These are phyloP conservation scores for Boletus patriciae DNA, from an alignment of 768 basidiomycete genomes.

Conservation along the genomic window DNA sequence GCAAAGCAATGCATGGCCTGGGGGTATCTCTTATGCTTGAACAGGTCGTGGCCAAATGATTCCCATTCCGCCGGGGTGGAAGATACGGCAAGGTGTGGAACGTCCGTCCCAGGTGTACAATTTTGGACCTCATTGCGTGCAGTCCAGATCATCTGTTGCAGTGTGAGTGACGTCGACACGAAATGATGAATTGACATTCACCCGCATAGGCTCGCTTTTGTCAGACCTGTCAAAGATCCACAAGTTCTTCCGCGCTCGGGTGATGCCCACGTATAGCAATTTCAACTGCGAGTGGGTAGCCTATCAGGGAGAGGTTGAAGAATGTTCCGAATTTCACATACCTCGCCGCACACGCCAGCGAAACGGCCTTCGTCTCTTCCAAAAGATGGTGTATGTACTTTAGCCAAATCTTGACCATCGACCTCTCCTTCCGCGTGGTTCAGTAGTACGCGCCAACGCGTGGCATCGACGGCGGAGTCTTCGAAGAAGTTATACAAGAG, in stretches of 20 bases:
- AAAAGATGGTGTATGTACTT: constrained; percentile 44
- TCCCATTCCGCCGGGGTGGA: constrained; percentile 53
- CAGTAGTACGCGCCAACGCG: constrained; percentile 62
- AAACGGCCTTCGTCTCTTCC: constrained; percentile 46
- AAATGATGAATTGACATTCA: constrained; percentile 17
- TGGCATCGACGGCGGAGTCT: constrained; percentile 50
- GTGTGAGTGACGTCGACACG: background rate
- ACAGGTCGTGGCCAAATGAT: constrained; percentile 39
- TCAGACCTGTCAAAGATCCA: constrained; percentile 68
- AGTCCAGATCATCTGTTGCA: constrained; percentile 51
- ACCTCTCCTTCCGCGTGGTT: constrained; percentile 37
- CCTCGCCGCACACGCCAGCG: constrained; percentile 59
- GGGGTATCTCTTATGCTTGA: constrained; percentile 41
- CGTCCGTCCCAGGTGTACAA: constrained; percentile 47
- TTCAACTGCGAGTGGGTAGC: constrained; percentile 47
- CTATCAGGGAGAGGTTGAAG: constrained; percentile 1
- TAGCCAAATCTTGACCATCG: constrained; percentile 9
- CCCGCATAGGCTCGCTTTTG: constrained; percentile 58
- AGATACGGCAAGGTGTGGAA: constrained; percentile 53
- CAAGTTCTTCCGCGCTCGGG: constrained; percentile 64
- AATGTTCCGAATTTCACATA: constrained; percentile 22
- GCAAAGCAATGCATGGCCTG: constrained; percentile 58
- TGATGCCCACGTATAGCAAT: constrained; percentile 68
- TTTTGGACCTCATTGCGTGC: constrained; percentile 45
- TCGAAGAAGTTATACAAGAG: constrained; percentile 75